Conservation (phyloP, 1,284 basidiomycete species). For the Cryptococcus sp. region DNA sequence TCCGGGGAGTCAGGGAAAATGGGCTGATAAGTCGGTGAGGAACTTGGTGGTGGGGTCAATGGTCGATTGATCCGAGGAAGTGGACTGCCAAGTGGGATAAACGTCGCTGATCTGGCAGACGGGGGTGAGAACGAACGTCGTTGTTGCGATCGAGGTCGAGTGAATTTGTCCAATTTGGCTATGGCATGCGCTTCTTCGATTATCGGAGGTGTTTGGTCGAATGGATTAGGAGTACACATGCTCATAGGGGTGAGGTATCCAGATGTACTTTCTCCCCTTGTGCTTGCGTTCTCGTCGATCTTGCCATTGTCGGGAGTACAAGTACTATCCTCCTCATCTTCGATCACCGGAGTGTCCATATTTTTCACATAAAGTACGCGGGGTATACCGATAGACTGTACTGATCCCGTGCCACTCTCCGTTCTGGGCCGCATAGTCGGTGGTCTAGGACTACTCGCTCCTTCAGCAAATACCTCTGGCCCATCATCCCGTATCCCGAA, state of each 20-base stretch:
- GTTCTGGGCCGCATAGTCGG: background rate
- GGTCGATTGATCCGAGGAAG: background rate
- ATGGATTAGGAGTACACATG: background rate
- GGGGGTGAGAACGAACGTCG: background rate
- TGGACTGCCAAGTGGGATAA: background rate
- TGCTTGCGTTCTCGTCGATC: too few relatives aligned
- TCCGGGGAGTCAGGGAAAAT: too few relatives aligned
- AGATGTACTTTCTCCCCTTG: background rate
- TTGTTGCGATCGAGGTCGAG: background rate
- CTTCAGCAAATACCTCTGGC: conserved; percentile 11
- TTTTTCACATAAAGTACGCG: conserved; percentile 1
- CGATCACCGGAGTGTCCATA: background rate
- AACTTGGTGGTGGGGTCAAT: background rate
- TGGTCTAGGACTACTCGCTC: background rate
- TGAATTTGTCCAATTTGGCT: background rate
- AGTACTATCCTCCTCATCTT: background rate
- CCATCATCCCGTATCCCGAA: conserved; percentile 35
- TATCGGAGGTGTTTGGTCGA: too few relatives aligned
- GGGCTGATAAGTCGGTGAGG: background rate
- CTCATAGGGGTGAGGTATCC: background rate
- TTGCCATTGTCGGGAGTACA: background rate
- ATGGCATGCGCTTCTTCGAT: background rate
- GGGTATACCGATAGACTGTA: background rate
- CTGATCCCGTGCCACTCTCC: background rate
- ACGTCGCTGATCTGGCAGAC: background rate